Evolutionary conservation across 2,329 filamentous ascomycete genomes (phyloP).

Genomic region (Ophiostoma australiae): DNA sequence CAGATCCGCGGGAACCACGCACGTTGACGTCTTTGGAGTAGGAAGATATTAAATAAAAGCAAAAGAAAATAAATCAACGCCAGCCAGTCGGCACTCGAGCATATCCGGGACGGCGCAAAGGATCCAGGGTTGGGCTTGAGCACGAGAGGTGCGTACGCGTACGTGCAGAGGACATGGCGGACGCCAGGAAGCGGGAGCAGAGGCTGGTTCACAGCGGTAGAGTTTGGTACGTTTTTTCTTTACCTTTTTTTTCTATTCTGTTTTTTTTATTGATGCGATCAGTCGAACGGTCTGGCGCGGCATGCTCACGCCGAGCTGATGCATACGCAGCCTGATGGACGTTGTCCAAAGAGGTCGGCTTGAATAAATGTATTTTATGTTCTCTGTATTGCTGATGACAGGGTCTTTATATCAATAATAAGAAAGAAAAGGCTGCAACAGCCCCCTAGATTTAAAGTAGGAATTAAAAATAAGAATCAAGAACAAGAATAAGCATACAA

Average conservation of each 20-base stretch:
- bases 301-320: background rate
- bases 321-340: background rate
- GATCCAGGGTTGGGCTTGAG: background rate
- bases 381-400: background rate
- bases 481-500: conserved; percentile 1
- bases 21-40: background rate
- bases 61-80: background rate
- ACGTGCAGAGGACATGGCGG: background rate
- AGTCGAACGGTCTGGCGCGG: background rate
- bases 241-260: background rate
- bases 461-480: background rate
- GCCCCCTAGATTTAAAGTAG: background rate
- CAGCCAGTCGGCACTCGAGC: background rate
- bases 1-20: background rate
- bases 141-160: background rate
- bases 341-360: background rate
- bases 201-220: background rate
- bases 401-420: background rate
- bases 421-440: background rate
- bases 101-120: background rate
- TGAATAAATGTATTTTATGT: background rate
- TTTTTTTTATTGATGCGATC: background rate
- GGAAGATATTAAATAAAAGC: background rate
- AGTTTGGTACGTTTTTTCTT: background rate
- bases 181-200: background rate